Base-by-base conservation (phyloP, 1,284 basidiomycete genomes). In the Veloboletus limbatus region DNA sequence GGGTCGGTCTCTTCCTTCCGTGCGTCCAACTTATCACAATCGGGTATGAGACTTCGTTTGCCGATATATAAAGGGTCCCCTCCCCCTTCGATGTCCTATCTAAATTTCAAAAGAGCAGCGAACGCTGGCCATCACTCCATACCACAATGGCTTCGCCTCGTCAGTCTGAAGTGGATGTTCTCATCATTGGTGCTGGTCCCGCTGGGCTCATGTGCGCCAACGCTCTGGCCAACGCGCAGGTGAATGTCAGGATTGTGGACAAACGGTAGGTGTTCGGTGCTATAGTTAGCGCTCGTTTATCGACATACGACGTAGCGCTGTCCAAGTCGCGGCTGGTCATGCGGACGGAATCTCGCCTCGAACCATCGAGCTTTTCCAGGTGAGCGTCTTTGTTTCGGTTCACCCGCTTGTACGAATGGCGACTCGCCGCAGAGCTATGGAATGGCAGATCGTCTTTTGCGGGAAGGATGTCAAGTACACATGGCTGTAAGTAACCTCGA, bases 101-200 rank as follows among this genome's bases (percentile, higher is more conserved):
- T 39, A 47, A n/a, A n/a, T n/a, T n/a, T n/a, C 43, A 43, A 52
- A 47, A 20, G 16, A 14, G 16, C 21, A 28, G 32, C 14, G 22
- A 40, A 21, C 8, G 18, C 18, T 41, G 22, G 27, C 33, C 26
- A 18, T 28, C 21, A 9, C 34, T 27, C 17, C 25, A 37, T 34
- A 34, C 32, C 16, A 36, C 16, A 22, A 56, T 52, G 44, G 10
- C 52, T 25, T 45, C 35, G 16, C 47, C 40, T 38, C 51, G 18
- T 42, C 48, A 47, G 7, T 62, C 63, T 10, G 46, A 74, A 31
- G 72, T 79, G 33, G 81, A 82, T 59, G 78, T 81, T 30, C 69
- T 82, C 49, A 66, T 82, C 45, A 66, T 78, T 34, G 75, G 76
- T 10, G 75, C 74, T 24, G 77, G 77, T 4, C 78, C 78, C 17